Evolutionary conservation across 2,329 filamentous ascomycete genomes (phyloP), one percentile per base, ranked within the genome.

Genomic region (Rhynchosporium secalis): DNA sequence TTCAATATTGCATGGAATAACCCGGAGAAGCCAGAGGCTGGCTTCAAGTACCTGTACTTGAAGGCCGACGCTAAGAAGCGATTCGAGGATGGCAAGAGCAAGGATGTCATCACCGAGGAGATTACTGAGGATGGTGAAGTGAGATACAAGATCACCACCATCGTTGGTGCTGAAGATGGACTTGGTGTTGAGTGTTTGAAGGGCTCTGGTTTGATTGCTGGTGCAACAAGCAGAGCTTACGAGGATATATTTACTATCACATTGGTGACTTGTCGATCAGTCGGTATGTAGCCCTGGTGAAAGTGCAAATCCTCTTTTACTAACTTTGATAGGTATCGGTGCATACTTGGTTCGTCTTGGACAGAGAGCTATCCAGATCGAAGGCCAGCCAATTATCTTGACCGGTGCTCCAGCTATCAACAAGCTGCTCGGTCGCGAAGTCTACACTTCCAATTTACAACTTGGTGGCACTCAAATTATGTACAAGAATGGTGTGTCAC

Each of bases 401-500:
- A 99, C 95, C 72, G 95, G 95, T 85, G 95, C 95, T 55, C 91
- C 92, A 68, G 95, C 95, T 63, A 89, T 99, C 76, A 99, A 99
- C 86, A 99, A 98, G 81, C 83, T 99, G 72, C 87, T 99, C 65
- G 95, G 95, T 73, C 92, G 96, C 71, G 95, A 99, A 78, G 94
- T 99, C 36, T 99, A 99, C 81, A 97, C 95, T 29, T 98, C 95
- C 65, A 99, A 99, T 84, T 80, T 99, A 74, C 95, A 99, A 82
- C 91, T 99, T 68, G 95, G 95, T 87, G 95, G 95, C 72, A 99
- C 95, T n/a, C 95, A 99, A 79, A 99, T 99, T 84, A 99, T 99
- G 95, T 98, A 99, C 86, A 93, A 91, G 81, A 99, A 99, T 76
- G 95, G 95, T 86, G 95, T 99, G 47, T 98, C 95, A 28, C 95